Base-by-base conservation (phyloP, 2,329 filamentous ascomycete genomes). In the Tolypocladium sp. region DNA sequence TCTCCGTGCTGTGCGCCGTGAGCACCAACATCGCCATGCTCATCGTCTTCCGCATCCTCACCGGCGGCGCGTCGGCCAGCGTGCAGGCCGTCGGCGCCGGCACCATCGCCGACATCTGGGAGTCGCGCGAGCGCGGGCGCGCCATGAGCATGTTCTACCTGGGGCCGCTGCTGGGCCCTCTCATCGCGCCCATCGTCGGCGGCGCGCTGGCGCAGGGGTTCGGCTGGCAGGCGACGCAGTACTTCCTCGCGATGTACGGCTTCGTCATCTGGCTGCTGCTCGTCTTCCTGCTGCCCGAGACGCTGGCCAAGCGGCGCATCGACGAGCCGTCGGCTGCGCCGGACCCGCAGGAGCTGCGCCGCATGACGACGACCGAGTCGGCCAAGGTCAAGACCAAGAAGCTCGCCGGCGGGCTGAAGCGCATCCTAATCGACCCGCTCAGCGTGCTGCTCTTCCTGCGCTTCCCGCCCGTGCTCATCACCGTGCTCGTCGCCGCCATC, bases 131-230 rank as follows among this genome's bases (percentile, higher is more conserved):
- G 70, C 79, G 91, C 56, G 91, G 91, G 3, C 77, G 77, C 20
- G 90, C 90, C n/a, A 94, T 94, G 90, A 84, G 88, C 44, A 75
- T 90, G 46, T 94, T 93, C 72, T 94, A 92, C 66, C 79, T 94
- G 0, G 91, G 91, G 0, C 90, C 91, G 0, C 73, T 94, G 10
- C 81, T 86, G 55, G 90, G 90, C 0, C 91, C 91, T 0, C 73
- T 94, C 17, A 71, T 93, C 7, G 85, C 88, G 0, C 91, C 91
- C 2, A 88, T 94, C 57, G 78, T 94, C 38, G 91, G 90, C 57
- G 91, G 90, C 51, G 83, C 81, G 0, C 73, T 95, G n/a, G 80
- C 87, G 0, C 75, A 90, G 64, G 77, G 72, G 7, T 86, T 88
- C 67, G 84, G 86, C 1, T 94, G 91, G 91, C 79, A 88, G 65